These are phyloP conservation scores for Nothopassalora personata DNA, from an alignment of 2,329 filamentous ascomycete species.

Conservation along the genomic window DNA sequence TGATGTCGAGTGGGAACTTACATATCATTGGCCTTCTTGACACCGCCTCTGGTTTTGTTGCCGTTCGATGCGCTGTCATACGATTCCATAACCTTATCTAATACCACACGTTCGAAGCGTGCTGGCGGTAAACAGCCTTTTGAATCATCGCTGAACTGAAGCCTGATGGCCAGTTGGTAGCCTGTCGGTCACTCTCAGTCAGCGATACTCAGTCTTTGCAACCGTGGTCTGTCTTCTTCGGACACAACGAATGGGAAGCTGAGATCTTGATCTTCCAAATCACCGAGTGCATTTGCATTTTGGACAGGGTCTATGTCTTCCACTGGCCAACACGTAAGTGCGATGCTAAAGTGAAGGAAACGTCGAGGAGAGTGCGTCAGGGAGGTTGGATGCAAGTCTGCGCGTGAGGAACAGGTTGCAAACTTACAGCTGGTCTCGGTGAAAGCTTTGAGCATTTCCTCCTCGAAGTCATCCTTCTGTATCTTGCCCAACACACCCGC, in stretches of 20 bases:
- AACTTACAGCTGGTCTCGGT: slow-evolving; percentile 41
- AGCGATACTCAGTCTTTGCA: slow-evolving; percentile 12
- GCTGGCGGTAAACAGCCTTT: slow-evolving; percentile 46
- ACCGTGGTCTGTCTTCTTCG: slow-evolving; percentile 9
- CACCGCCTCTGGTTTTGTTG: slow-evolving; percentile 66
- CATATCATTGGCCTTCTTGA: slow-evolving; percentile 75
- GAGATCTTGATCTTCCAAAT: slow-evolving; percentile 14
- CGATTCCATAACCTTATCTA: slow-evolving; percentile 60
- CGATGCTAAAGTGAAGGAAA: background rate
- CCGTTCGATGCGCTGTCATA: slow-evolving; percentile 82
- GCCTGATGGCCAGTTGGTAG: slow-evolving; percentile 53
- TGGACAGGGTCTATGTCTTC: slow-evolving; percentile 23
- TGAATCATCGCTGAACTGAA: slow-evolving; percentile 54
- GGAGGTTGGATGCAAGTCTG: background rate
- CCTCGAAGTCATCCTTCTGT: slow-evolving; percentile 58
- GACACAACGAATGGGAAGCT: slow-evolving; percentile 19
- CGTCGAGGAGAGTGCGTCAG: background rate
- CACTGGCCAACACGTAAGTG: slow-evolving; percentile 20
- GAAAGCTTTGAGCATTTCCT: slow-evolving; percentile 64
- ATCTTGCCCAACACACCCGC: slow-evolving; percentile 56
- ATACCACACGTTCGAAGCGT: slow-evolving; percentile 54
- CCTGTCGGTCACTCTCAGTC: slow-evolving; percentile 39
- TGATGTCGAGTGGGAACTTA: slow-evolving; percentile 38
- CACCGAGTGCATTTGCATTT: slow-evolving; percentile 19
- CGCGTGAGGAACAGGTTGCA: background rate